A percentile compares a stretch with the other conserved stretches of the same genome.
Conservation (phyloP, 2,329 filamentous ascomycete species). For the Ilyonectria robusta region DNA sequence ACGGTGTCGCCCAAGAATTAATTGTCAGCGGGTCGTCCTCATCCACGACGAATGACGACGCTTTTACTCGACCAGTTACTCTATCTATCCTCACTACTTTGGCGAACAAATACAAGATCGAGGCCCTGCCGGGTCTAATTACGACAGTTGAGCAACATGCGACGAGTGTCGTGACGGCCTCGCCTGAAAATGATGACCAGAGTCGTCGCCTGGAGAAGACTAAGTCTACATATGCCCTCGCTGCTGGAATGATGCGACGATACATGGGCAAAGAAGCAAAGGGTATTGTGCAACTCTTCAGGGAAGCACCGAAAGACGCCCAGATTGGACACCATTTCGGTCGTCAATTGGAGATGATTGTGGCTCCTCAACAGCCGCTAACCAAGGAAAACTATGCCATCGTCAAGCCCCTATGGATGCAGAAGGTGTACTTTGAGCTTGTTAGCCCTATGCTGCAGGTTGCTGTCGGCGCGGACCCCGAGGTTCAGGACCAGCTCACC, state of each 20-base stretch:
- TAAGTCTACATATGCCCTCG: conserved; percentile 54
- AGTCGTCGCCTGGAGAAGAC: conserved; percentile 44
- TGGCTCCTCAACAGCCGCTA: conserved; percentile 57
- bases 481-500: conserved; percentile 45
- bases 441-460: conserved; percentile 60
- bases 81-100: conserved; percentile 58
- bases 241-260: conserved; percentile 56
- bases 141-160: conserved; percentile 46
- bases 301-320: conserved; percentile 52
- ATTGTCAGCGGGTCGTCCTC: conserved; percentile 48
- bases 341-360: conserved; percentile 59
- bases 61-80: conserved; percentile 46
- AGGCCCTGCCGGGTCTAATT: conserved; percentile 48
- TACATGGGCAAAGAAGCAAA: conserved; percentile 54
- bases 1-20: conserved; percentile 54
- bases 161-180: conserved; percentile 35
- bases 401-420: conserved; percentile 62
- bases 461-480: conserved; percentile 54
- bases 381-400: conserved; percentile 59
- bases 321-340: conserved; percentile 58
- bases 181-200: conserved; percentile 26
- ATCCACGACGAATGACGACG: conserved; percentile 11
- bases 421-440: conserved; percentile 64
- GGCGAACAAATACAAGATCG: conserved; percentile 62
- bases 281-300: conserved; percentile 53